Base-by-base conservation (phyloP, 805 yeast genomes). In the Yamadazyma sp. region DNA sequence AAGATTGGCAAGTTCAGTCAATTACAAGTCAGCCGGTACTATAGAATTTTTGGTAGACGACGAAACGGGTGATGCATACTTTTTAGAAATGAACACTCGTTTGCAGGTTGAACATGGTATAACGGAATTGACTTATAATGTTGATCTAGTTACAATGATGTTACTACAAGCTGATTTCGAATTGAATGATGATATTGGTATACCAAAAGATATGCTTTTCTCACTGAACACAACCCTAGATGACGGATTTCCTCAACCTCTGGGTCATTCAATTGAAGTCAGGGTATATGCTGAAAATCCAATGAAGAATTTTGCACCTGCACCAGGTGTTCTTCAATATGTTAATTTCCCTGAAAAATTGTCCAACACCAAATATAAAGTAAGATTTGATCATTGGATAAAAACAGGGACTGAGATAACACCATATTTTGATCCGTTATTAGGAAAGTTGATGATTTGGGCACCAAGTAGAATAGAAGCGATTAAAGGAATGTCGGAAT, bases 71-170 rank as follows among this genome's bases (percentile, higher is more conserved):
- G 91, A 82, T 55, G 91, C 88, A 58, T 89, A 89, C 69, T 89
- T 89, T 65, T 69, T 89, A 53, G 98, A 89, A 59, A 96, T 89
- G 46, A 89, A 89, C 56, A 94, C 98, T 11, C 80, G 98, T 55
- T 73, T 89, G 49, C 98, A 89, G 62, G 98, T 89, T 31, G 98
- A 89, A 67, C 98, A 89, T 59, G 97, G 97, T 23, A 82, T 91
- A 52, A 89, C 98, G 20, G 98, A 89, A 63, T 69, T 78, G 77
- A 95, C 85, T 25, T 88, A 96, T 11, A 96, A 96, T 3, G 65
- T 89, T 36, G 98, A 89, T 62, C 68, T 89, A 42, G 97, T 91
- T 14, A 96, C 91, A 60, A 86, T 95, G 96, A 91, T 91, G 98
- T 67, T 91, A 43, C 66, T 70, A 48, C 83, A 89, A 56, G 96